Base-by-base conservation (phyloP, 192 early-diverging fungal species). In the Tieghemiomyces parasiticus region DNA sequence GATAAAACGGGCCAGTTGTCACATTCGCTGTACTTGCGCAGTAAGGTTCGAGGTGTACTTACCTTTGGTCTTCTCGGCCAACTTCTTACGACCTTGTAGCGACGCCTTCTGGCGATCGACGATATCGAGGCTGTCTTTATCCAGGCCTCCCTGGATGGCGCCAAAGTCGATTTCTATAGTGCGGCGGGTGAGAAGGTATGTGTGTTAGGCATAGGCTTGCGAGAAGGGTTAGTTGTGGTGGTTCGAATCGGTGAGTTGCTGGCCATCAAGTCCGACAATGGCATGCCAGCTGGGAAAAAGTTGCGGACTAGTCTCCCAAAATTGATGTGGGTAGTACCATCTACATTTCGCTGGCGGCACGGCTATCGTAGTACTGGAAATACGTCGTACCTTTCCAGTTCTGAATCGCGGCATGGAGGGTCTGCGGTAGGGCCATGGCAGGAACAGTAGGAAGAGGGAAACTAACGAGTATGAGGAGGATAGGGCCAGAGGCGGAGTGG, bases 11-110 rank as follows among this genome's bases (percentile, higher is more conserved):
- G 22, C 26, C 20, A 29, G 58, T n/a, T 28, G 26, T n/a, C 44
- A 44, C n/a, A n/a, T n/a, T n/a, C n/a, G n/a, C n/a, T n/a, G n/a
- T n/a, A n/a, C n/a, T n/a, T n/a, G n/a, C n/a, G n/a, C n/a, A n/a
- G n/a, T n/a, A n/a, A n/a, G n/a, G n/a, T n/a, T n/a, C n/a, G n/a
- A n/a, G n/a, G n/a, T n/a, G 10, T 29, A 4, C 35, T 26, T 63
- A 83, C 83, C 85, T 78, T 91, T 86, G 33, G 92, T 95, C 60
- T 85, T 72, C 61, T 95, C 92, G 20, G 92, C 86, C 13, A 95
- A 76, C 59, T 78, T 78, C 66, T 91, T 91, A 56, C 91, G 72
- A 33, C 77, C 83, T 44, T 81, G 74, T 14, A 89, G 63, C 1
- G 78, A 76, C 61, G 84, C 82, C 65, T 88, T 90, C 61, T 92